Evolutionary conservation across 768 basidiomycete genomes (phyloP), one percentile per base, ranked within the genome.

Genomic region (Kwoniella europaea): DNA sequence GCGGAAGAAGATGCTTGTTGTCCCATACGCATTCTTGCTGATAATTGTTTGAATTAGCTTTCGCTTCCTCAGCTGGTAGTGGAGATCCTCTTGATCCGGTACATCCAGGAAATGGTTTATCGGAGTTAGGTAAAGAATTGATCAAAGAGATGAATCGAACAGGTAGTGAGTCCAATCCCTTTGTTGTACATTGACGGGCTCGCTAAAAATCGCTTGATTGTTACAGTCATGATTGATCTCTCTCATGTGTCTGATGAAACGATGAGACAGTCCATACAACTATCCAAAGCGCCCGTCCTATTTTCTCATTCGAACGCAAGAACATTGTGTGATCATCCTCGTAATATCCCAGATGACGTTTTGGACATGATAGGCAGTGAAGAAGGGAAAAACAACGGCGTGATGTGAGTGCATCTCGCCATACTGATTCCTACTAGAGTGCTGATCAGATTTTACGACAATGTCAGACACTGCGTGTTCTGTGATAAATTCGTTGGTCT

Each of bases 321-420:
- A 46, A 67, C 16, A 10, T 46, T 69, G 6, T 67, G 60, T 42
- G 75, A 76, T 44, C 75, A 76, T 60, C 75, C 75, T 42, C 55
- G 75, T 12, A 76, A 76, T 53, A 68, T 76, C 2, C 75, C 75
- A 4, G 73, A 76, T 50, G 53, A 69, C 20, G 59, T 76, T 22
- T 50, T 76, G 52, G 53, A 59, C 5, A 35, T 54, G 43, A 71
- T 76, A 18, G 70, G 61, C 9, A 46, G 43, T 20, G 61, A 64
- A 27, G 43, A 29, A 15, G 63, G 72, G 16, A 22, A 76, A 62
- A 76, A 71, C 44, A 44, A 20, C 12, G 71, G 75, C 15, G 63
- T 76, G 16, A 65, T 76, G 70, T 74, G 24, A n/a, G 72, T 68
- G 43, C 9, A 29, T 16, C 22, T 35, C 16, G 35, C 35, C 6